phyloP scores from a whole-genome alignment of 495 filamentous ascomycete species.

The Penicillium atrosanguineum region DNA sequence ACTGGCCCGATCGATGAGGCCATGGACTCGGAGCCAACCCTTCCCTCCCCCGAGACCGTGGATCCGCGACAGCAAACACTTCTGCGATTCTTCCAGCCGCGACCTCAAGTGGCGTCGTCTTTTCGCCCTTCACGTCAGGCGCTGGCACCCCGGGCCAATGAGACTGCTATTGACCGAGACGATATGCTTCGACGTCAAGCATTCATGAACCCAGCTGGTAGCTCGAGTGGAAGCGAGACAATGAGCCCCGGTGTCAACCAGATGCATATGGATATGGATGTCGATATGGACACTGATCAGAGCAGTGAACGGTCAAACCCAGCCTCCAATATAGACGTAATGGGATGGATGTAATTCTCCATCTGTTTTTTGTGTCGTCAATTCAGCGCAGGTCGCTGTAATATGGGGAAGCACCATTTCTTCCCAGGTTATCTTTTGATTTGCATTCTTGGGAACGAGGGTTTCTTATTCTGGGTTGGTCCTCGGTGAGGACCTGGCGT shows the following conservation, averaged over 20 bases:
- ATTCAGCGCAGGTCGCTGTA: conserved; percentile 12
- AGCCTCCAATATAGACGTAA: conserved; percentile 9
- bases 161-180: conserved; percentile 16
- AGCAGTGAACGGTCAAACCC: conserved; percentile 25
- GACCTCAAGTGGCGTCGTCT: conserved; percentile 18
- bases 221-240: conserved; percentile 22
- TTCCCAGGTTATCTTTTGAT: conserved; percentile 5
- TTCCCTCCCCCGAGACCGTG: conserved; percentile 26
- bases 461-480: background rate
- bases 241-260: conserved; percentile 23
- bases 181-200: conserved; percentile 18
- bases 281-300: conserved; percentile 50
- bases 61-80: conserved; percentile 48
- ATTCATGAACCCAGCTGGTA: conserved; percentile 16
- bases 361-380: background rate
- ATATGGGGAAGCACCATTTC: background rate
- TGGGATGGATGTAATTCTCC: conserved; percentile 27
- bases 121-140: conserved; percentile 30
- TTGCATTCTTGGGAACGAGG: background rate
- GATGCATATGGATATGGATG: conserved; percentile 26
- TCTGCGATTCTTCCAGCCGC: conserved; percentile 43
- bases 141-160: conserved; percentile 26
- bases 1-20: conserved; percentile 23
- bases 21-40: conserved; percentile 25
- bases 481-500: conserved; percentile 1